A percentile compares a stretch with the other conserved stretches of the same genome.
phyloP scores from a whole-genome alignment of 2,329 filamentous ascomycete species.

The Xylariaceae sp. region DNA sequence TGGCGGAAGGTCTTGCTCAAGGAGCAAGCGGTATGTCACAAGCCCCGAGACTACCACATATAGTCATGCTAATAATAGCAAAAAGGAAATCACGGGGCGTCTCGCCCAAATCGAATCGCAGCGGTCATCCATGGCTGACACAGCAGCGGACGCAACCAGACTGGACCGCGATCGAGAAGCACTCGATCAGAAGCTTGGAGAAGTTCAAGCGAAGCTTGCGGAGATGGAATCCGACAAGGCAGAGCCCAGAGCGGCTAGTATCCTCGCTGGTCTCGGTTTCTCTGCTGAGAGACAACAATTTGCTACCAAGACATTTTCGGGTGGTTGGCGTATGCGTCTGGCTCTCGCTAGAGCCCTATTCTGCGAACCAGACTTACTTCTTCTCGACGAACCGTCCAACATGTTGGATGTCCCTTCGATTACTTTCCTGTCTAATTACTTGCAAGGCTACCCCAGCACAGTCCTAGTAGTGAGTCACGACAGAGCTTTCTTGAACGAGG shows the following conservation, averaged over 20 bases:
- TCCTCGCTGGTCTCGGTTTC: slow-evolving; percentile 95
- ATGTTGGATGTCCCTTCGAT: slow-evolving; percentile 99
- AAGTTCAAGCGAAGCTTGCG: slow-evolving; percentile 87
- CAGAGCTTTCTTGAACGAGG: slow-evolving; percentile 97
- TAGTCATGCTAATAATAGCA: slow-evolving; percentile 40
- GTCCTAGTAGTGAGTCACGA: slow-evolving; percentile 98
- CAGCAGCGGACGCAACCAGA: slow-evolving; percentile 83
- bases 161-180: slow-evolving; percentile 89
- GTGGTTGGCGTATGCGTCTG: slow-evolving; percentile 99
- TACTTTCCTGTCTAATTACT: slow-evolving; percentile 94
- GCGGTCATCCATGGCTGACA: slow-evolving; percentile 83
- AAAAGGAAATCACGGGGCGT: slow-evolving; percentile 76
- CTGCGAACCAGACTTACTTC: slow-evolving; percentile 92
- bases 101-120: slow-evolving; percentile 79
- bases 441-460: slow-evolving; percentile 92
- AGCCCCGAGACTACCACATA: neutral
- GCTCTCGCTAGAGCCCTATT: slow-evolving; percentile 94
- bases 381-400: slow-evolving; percentile 99
- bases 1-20: slow-evolving; percentile 95
- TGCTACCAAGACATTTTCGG: slow-evolving; percentile 96
- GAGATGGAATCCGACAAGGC: slow-evolving; percentile 99
- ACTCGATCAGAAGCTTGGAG: slow-evolving; percentile 86
- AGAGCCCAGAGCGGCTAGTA: slow-evolving; percentile 92
- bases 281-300: slow-evolving; percentile 89
- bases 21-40: slow-evolving; percentile 75